These are phyloP conservation scores for Malus sieversii DNA, from an alignment of 306 rosid species.

Conservation along the genomic window DNA sequence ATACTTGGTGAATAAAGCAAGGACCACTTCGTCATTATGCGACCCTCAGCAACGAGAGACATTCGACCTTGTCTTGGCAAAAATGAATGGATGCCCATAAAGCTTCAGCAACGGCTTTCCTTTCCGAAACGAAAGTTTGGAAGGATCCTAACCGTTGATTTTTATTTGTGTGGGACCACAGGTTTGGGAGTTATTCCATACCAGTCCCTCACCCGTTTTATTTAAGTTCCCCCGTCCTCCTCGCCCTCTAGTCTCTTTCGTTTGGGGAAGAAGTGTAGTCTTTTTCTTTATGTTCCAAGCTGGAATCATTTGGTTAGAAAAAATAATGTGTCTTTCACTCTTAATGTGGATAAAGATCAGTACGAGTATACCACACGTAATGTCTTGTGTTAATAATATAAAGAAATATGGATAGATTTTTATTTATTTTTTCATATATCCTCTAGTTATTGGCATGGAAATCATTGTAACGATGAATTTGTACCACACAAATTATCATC, in stretches of 20 bases:
- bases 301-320: no score
- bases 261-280: background rate
- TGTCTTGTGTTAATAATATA: no score
- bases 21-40: constrained; percentile 3
- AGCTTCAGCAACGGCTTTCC: background rate
- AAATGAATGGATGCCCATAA: no score
- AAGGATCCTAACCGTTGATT: background rate
- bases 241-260: background rate
- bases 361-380: no score
- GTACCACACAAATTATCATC: no score
- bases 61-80: background rate
- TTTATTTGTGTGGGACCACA: background rate
- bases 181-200: background rate
- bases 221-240: constrained; percentile 1
- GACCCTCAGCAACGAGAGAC: background rate
- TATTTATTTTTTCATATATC: no score
- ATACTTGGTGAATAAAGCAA: background rate
- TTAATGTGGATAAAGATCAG: no score
- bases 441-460: no score
- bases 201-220: background rate
- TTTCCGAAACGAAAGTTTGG: background rate
- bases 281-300: background rate
- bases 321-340: no score
- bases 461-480: no score
- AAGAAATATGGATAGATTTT: no score